These are phyloP conservation scores for Xylaria nigripes DNA, from an alignment of 495 filamentous ascomycete genomes.

Conservation along the genomic window DNA sequence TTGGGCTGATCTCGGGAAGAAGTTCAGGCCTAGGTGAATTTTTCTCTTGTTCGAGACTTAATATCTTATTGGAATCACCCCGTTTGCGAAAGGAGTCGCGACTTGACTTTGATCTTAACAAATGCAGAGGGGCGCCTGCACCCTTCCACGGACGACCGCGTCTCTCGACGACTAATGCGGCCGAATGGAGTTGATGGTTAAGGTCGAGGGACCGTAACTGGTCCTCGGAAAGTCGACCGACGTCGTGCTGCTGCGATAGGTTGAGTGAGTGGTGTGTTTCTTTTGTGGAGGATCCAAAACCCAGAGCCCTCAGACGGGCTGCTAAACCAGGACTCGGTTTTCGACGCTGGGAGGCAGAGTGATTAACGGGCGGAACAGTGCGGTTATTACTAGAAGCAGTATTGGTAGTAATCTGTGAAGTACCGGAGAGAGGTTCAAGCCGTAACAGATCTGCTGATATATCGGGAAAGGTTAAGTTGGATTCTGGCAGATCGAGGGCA, in stretches of 20 bases:
- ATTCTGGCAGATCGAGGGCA: constrained; percentile 19
- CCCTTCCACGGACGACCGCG: constrained; percentile 59
- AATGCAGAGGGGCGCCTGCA: constrained; percentile 34
- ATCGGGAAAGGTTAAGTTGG: constrained; percentile 36
- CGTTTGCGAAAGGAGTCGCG: constrained; percentile 23
- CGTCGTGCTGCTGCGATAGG: constrained; percentile 30
- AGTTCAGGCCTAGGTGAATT: constrained; percentile 27
- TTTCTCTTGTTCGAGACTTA: constrained; percentile 17
- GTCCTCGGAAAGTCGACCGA: constrained; percentile 68
- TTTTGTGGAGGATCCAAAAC: constrained; percentile 44
- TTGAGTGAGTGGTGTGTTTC: constrained; percentile 30
- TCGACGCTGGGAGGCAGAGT: constrained; percentile 31
- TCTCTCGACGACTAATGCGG: constrained; percentile 44
- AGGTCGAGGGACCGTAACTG: constrained; percentile 61
- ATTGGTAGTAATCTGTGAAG: constrained; percentile 12
- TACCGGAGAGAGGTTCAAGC: constrained; percentile 26
- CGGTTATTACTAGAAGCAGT: constrained; percentile 1
- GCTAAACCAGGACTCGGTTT: constrained; percentile 66
- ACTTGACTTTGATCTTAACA: constrained; percentile 27
- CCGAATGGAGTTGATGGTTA: constrained; percentile 50
- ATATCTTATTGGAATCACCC: constrained; percentile 16
- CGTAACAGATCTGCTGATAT: constrained; percentile 31
- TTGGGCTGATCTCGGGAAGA: constrained; percentile 36
- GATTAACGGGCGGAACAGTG: constrained; percentile 10
- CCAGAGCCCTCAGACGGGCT: constrained; percentile 66